Percentiles rank a stretch among this genome's conserved stretches.
Evolutionary conservation across 1,284 basidiomycete species (phyloP).

Genomic region (Fomitopsis betulina): DNA sequence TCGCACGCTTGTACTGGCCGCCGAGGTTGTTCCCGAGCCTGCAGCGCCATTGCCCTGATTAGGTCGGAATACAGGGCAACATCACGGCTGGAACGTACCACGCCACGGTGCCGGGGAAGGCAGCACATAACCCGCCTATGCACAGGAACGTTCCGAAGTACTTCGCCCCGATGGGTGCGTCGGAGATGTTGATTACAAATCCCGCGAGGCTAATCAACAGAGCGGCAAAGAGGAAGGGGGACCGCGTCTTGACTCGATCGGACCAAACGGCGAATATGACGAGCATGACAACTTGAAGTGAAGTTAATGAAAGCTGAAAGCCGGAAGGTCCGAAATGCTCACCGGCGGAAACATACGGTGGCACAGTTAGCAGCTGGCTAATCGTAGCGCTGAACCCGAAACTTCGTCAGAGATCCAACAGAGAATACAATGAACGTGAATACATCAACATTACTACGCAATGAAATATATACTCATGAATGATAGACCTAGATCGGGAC

Average conservation of each 20-base stretch:
- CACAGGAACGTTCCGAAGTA: conserved; percentile 67
- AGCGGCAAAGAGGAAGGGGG: conserved; percentile 56
- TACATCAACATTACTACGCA: not conserved
- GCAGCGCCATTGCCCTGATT: conserved; percentile 38
- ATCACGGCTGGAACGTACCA: conserved; percentile 40
- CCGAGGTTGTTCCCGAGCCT: conserved; percentile 53
- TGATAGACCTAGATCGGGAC: not conserved
- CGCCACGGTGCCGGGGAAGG: conserved; percentile 60
- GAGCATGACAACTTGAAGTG: conserved; percentile 44
- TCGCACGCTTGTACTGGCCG: conserved; percentile 62
- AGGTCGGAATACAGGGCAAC: not conserved
- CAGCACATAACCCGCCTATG: conserved; percentile 55
- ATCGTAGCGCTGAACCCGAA: conserved; percentile 54
- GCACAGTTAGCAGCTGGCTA: conserved; percentile 65
- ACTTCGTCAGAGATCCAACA: not conserved
- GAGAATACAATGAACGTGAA: too few relatives aligned
- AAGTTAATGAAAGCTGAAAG: conserved; percentile 15
- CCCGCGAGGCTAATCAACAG: conserved; percentile 52
- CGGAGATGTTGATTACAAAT: conserved; percentile 61
- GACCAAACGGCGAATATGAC: conserved; percentile 52
- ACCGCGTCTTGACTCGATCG: conserved; percentile 53
- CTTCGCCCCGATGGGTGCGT: conserved; percentile 45
- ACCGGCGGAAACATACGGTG: conserved; percentile 64
- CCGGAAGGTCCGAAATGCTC: conserved; percentile 18
- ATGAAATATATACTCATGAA: conserved; percentile 20